Percentiles rank a stretch among this genome's conserved stretches.
Evolutionary conservation across 768 basidiomycete genomes (phyloP).

Genomic region (Phaffia tasmanica): DNA sequence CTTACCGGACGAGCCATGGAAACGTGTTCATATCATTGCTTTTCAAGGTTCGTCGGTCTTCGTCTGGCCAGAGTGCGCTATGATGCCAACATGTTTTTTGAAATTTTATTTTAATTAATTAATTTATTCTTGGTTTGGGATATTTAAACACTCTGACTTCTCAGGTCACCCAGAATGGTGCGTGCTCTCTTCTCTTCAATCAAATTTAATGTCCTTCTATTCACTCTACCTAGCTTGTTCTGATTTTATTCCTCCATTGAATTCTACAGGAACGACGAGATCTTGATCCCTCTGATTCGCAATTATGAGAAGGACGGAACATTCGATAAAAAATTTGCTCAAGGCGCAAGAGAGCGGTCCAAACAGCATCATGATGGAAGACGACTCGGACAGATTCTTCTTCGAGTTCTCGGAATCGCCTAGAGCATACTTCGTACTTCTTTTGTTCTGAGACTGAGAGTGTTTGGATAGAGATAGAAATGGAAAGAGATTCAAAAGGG

Average conservation of each 20-base stretch:
- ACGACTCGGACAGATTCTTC: constrained; percentile 27
- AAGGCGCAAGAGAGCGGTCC: constrained; percentile 27
- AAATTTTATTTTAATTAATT: not conserved
- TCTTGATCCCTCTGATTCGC: constrained; percentile 31
- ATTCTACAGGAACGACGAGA: constrained; percentile 29
- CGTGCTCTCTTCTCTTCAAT: not conserved
- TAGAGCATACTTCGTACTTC: not conserved
- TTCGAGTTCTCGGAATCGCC: constrained; percentile 29
- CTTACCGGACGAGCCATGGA: constrained; percentile 30
- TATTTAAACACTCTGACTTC: not conserved
- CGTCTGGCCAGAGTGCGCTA: not conserved
- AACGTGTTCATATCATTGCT: constrained; percentile 30
- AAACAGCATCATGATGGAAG: constrained; percentile 28
- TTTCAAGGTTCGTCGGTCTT: constrained; percentile 29
- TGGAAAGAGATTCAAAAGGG: too few relatives aligned
- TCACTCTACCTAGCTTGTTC: not conserved
- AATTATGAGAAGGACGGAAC: constrained; percentile 31
- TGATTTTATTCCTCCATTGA: not conserved
- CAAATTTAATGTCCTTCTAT: not conserved
- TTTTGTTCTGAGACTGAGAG: too few relatives aligned
- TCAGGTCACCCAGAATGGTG: constrained; percentile 32
- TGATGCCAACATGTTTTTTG: not conserved
- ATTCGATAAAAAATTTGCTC: constrained; percentile 28
- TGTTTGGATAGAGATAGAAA: too few relatives aligned
- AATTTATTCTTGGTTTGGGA: not conserved